A percentile compares a stretch with the other conserved stretches of the same genome.
Evolutionary conservation across 139 green algal species (phyloP).

Genomic region (Chlamydomonas incerta): DNA sequence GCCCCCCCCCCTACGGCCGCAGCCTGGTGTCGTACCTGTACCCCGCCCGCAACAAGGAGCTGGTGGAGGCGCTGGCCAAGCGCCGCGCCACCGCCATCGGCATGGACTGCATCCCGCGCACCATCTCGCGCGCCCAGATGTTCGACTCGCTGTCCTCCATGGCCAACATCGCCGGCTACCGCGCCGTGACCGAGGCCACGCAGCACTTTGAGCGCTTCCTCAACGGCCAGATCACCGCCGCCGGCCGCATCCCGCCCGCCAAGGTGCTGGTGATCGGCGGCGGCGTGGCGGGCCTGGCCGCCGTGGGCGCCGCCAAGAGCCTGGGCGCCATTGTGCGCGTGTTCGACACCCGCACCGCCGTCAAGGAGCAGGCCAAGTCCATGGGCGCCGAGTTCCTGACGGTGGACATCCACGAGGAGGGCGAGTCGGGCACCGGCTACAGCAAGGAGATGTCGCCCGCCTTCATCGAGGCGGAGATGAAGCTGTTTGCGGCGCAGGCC

Average conservation of each 20-base stretch:
- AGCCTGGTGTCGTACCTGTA: constrained; percentile 85
- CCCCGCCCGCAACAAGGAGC: constrained; percentile 82
- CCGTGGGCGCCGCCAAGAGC: constrained; percentile 78
- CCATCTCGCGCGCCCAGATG: constrained; percentile 81
- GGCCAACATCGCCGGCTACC: constrained; percentile 90
- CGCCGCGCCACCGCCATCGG: constrained; percentile 81
- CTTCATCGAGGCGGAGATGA: constrained; percentile 84
- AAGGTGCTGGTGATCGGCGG: constrained; percentile 69
- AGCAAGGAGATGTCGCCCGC: constrained; percentile 89
- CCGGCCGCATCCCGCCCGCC: constrained; percentile 81
- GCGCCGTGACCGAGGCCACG: constrained; percentile 84
- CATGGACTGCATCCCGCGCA: constrained; percentile 94
- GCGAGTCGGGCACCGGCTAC: constrained; percentile 83
- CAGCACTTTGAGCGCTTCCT: constrained; percentile 89
- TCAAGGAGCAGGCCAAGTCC: constrained; percentile 82
- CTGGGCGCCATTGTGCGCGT: constrained; percentile 88
- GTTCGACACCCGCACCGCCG: constrained; percentile 85
- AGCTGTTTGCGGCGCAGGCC: constrained; percentile 71
- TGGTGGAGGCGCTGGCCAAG: constrained; percentile 72
- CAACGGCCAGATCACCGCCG: constrained; percentile 92
- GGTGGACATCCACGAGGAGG: constrained; percentile 82
- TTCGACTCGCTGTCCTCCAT: constrained; percentile 89
- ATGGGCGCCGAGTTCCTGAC: constrained; percentile 91
- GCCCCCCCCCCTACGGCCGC: constrained; percentile 1
- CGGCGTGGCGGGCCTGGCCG: constrained; percentile 82